A percentile compares a stretch with the other conserved stretches of the same genome.
Conservation (phyloP, 2,329 filamentous ascomycete species). For the Parafenestella ontariensis region DNA sequence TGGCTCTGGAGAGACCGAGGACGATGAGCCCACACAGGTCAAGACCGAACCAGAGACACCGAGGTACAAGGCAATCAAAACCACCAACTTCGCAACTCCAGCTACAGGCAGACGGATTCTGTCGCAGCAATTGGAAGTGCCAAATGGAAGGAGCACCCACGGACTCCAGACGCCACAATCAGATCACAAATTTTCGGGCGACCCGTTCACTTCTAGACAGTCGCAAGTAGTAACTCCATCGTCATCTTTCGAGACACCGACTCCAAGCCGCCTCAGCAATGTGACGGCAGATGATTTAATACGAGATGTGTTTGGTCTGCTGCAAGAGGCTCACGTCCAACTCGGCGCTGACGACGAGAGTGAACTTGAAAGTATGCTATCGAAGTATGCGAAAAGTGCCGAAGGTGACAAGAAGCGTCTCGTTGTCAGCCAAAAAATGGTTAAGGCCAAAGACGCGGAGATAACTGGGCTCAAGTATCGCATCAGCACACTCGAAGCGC, state of each 20-base stretch:
- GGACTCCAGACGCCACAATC: conserved; percentile 42
- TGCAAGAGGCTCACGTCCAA: conserved; percentile 55
- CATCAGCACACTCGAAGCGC: conserved; percentile 64
- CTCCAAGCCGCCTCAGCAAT: conserved; percentile 40
- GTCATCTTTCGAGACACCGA: conserved; percentile 43
- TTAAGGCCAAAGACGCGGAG: conserved; percentile 70
- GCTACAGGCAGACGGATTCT: conserved; percentile 40
- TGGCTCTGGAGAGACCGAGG: conserved; percentile 38
- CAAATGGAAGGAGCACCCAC: conserved; percentile 4
- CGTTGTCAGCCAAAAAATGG: conserved; percentile 68
- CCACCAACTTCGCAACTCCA: conserved; percentile 48
- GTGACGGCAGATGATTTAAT: conserved; percentile 25
- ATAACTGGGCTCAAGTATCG: conserved; percentile 71
- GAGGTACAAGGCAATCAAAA: conserved; percentile 48
- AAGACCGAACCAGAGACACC: conserved; percentile 47
- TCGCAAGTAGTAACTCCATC: conserved; percentile 20
- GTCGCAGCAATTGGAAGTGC: conserved; percentile 47
- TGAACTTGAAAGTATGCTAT: conserved; percentile 30
- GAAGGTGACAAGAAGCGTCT: conserved; percentile 70
- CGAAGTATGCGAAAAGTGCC: conserved; percentile 62
- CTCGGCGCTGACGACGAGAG: conserved; percentile 20
- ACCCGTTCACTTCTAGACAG: conserved; percentile 21
- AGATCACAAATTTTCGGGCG: conserved; percentile 6
- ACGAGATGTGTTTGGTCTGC: conserved; percentile 58
- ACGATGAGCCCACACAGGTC: conserved; percentile 41